These are phyloP conservation scores for Pseudogymnoascus sp. DNA, from an alignment of 2,329 filamentous ascomycete species.

Conservation along the genomic window DNA sequence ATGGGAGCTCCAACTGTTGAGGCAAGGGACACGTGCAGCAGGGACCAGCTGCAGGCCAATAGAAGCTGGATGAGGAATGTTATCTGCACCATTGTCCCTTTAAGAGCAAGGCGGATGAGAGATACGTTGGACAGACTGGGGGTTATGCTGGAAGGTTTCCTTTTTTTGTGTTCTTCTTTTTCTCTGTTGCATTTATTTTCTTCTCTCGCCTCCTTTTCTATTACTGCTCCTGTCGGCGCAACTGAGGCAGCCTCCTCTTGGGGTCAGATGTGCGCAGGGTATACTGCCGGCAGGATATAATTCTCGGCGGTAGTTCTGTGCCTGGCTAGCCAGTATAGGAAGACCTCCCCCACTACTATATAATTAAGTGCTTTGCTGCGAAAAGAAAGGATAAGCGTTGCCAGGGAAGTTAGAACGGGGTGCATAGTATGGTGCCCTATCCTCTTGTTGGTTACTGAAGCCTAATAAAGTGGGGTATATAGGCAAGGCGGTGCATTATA, in stretches of 20 bases:
- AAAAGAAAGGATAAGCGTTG: neutral
- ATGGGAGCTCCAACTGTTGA: neutral
- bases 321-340: neutral
- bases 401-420: neutral
- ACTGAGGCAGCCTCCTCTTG: neutral
- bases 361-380: neutral
- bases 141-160: neutral
- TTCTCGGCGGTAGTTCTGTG: too few relatives aligned
- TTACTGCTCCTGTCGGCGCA: neutral
- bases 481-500: neutral
- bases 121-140: neutral
- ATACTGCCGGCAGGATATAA: neutral
- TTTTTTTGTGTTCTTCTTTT: neutral
- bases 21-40: neutral
- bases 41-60: neutral
- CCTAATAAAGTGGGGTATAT: neutral
- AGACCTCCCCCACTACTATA: neutral
- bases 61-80: neutral
- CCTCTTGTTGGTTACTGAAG: neutral
- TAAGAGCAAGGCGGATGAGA: neutral
- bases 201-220: neutral
- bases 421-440: neutral
- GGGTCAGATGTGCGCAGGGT: neutral
- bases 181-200: neutral
- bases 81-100: neutral